Evolutionary conservation across 116 monocot genomes (phyloP), one percentile per base, ranked within the genome.

Genomic region (Posidonia oceanica): DNA sequence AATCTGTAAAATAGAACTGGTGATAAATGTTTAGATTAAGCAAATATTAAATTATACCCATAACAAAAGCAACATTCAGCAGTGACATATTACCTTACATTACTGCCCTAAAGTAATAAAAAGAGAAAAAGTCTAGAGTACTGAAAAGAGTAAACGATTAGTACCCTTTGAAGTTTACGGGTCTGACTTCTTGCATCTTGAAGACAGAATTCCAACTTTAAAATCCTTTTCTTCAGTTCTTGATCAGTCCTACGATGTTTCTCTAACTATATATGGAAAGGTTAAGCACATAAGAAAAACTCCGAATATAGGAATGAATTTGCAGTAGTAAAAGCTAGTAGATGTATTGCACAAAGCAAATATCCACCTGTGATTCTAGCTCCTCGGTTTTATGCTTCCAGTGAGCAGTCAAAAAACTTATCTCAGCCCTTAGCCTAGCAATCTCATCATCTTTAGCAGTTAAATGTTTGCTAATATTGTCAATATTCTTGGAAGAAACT

Each of bases 131-230:
- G 29, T 29, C 29, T 29, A 1, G 29, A 29, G 29, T 29, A 29
- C 29, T 29, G 29, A 29, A 29, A 29, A 29, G 29, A 29, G 29
- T 29, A 29, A 29, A 29, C 1, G 29, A 0, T 29, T 29, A 29
- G 29, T 90, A 94, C 94, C 85, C 89, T 89, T 65, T 89, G 92
- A 80, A 97, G 83, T 68, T 89, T 97, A 71, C 92, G 68, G 52
- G 82, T 87, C 21, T 97, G 97, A 6, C 79, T 62, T 23, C 87
- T 78, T 42, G 82, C 73, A 74, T 97, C 97, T 58, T 97, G 92
- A 17, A 97, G 89, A 78, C 97, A 87, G 63, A 87, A 89, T 66
- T 97, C 97, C 42, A 97, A 81, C 71, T 97, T 97, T 40, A 92
- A 11, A n/a, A 97, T 80, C 54, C 85, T 87, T 82, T 97, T 97